Evolutionary conservation across 768 basidiomycete genomes (phyloP).

Genomic region (Hygrophoropsis aurantiaca): DNA sequence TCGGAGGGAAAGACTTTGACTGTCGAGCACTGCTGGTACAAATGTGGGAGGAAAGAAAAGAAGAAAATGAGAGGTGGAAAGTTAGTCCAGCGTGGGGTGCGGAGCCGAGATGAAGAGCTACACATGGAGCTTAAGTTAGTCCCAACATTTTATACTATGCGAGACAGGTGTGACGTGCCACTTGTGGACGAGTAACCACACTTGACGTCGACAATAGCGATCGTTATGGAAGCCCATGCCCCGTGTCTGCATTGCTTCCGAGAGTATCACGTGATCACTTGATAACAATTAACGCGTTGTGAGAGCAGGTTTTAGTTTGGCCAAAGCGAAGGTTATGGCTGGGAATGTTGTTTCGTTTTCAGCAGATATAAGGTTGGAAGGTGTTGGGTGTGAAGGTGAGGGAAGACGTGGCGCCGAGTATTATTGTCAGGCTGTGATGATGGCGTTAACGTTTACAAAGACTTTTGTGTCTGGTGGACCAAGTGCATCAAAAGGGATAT

Average conservation of each 20-base stretch:
- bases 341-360: background rate
- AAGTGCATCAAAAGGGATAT: background rate
- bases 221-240: conserved; percentile 14
- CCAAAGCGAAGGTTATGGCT: background rate
- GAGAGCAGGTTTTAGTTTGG: background rate
- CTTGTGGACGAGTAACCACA: conserved; percentile 7
- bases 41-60: conserved; percentile 15
- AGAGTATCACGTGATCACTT: conserved; percentile 19
- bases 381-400: background rate
- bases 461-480: conserved; percentile 6
- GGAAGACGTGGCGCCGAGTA: background rate
- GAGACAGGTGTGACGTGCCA: conserved; percentile 4
- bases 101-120: conserved; percentile 27
- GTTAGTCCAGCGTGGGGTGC: conserved; percentile 9
- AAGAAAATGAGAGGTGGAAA: conserved; percentile 1
- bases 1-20: conserved; percentile 11
- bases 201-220: conserved; percentile 22
- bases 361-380: background rate
- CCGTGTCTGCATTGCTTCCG: background rate
- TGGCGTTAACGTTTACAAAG: conserved; percentile 7
- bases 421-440: background rate
- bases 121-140: background rate
- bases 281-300: conserved; percentile 23
- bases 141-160: conserved; percentile 18
- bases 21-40: conserved; percentile 15